Conservation (phyloP, 2,329 filamentous ascomycete species). For the Cylindrodendrum hubeiense region DNA sequence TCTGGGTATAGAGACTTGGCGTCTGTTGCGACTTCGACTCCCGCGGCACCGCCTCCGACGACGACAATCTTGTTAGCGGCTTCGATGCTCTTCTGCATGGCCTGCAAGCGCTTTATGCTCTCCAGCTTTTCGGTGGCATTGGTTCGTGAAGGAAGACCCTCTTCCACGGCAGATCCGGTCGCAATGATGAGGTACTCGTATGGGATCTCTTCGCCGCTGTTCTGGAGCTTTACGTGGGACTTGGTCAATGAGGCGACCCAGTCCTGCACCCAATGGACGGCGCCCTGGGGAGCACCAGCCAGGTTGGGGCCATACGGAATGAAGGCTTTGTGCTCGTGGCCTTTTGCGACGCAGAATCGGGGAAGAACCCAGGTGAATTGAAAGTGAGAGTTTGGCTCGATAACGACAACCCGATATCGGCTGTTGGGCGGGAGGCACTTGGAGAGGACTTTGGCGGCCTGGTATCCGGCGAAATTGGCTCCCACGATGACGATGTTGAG, state of each 20-base stretch:
- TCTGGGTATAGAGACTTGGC: slow-evolving; percentile 67
- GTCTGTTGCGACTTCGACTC: slow-evolving; percentile 72
- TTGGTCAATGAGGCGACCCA: slow-evolving; percentile 54
- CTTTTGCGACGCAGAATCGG: slow-evolving; percentile 66
- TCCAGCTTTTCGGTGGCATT: slow-evolving; percentile 55
- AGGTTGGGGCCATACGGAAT: slow-evolving; percentile 67
- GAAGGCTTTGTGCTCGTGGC: slow-evolving; percentile 69
- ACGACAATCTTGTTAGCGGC: slow-evolving; percentile 59
- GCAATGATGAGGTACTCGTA: slow-evolving; percentile 70
- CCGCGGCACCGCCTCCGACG: slow-evolving; percentile 71
- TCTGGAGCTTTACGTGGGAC: slow-evolving; percentile 54
- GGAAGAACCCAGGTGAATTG: slow-evolving; percentile 72
- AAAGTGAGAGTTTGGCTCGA: slow-evolving; percentile 72
- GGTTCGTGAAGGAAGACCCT: slow-evolving; percentile 62
- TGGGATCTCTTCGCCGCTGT: slow-evolving; percentile 56
- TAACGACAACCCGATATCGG: slow-evolving; percentile 63
- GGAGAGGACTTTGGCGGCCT: slow-evolving; percentile 61
- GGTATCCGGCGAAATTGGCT: slow-evolving; percentile 68
- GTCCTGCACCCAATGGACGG: slow-evolving; percentile 56
- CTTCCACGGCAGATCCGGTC: slow-evolving; percentile 63
- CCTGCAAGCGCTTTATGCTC: slow-evolving; percentile 57
- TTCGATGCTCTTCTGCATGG: slow-evolving; percentile 60
- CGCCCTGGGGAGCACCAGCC: slow-evolving; percentile 47
- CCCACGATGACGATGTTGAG: slow-evolving; percentile 68
- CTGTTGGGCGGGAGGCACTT: slow-evolving; percentile 59